Base-by-base conservation (phyloP, 2,329 filamentous ascomycete species). In the Diaporthe australafricana region DNA sequence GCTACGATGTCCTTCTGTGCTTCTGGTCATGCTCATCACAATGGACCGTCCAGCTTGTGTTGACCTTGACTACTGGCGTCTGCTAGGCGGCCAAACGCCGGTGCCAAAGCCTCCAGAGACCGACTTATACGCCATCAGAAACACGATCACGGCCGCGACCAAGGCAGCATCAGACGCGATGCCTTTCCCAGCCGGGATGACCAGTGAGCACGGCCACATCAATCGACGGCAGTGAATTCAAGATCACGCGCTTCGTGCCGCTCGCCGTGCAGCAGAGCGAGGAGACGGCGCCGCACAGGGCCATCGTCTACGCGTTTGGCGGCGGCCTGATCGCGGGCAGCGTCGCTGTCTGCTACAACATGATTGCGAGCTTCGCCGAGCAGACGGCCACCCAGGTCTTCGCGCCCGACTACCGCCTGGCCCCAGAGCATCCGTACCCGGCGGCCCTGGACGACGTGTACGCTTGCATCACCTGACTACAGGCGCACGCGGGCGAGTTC, bases 381-480 rank as follows among this genome's bases (percentile, higher is more conserved):
- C 55, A 40, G 1, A 70, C 74, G 1, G 75, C 73, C 35, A 70
- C 77, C 3, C 73, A 75, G 70, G 62, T 77, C 53, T 79, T 75
- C 42, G 76, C 84, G 70, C 83, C 87, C 1, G 84, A 85, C 45
- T 89, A 89, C 76, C 79, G 85, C 0, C 80, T 87, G 16, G 85
- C 85, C 1, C 87, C 87, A 0, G 86, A 88, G 73, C 78, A 84
- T 63, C 80, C 80, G 9, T 87, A 85, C 71, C 86, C 87, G 0
- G 78, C 75, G 5, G 81, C 82, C 2, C 77, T 87, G 5, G 77
- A 87, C 48, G 87, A 89, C 76, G 63, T 72, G 20, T 78, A 77
- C 45, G 62, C 75, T 9, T 78, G 74, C 2, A 68, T 81, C 32
- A 38, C 67, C 25, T 82, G 80, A 76, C 81, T 83, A 70, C 83